Evolutionary conservation across 768 basidiomycete genomes (phyloP).

Genomic region (Termitomyces sp.): DNA sequence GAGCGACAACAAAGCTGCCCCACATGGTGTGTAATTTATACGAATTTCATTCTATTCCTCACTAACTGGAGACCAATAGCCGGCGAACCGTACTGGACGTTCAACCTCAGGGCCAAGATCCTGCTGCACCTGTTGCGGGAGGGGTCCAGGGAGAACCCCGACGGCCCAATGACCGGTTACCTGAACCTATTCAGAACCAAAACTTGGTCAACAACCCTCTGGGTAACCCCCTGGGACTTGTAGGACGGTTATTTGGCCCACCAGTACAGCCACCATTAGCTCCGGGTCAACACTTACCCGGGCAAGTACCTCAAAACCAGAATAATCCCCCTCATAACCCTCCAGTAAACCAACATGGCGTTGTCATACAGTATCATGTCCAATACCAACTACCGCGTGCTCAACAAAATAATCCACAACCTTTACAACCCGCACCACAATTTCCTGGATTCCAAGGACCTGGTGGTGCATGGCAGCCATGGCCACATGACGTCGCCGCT

Average conservation of each 20-base stretch:
- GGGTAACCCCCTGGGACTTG: slow-evolving; percentile 50
- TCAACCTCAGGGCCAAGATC: slow-evolving; percentile 32
- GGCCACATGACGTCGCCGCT: slow-evolving; percentile 33
- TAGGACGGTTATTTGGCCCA: slow-evolving; percentile 58
- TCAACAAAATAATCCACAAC: slow-evolving; percentile 28
- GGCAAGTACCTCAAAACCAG: slow-evolving; percentile 26
- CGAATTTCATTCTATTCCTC: slow-evolving; percentile 5
- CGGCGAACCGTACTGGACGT: slow-evolving; percentile 76
- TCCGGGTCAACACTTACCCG: slow-evolving; percentile 31
- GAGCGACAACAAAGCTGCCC: slow-evolving; percentile 99
- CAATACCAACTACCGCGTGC: slow-evolving; percentile 50
- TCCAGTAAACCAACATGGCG: slow-evolving; percentile 38
- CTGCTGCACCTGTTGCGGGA: slow-evolving; percentile 25
- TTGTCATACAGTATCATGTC: slow-evolving; percentile 65
- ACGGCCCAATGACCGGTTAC: slow-evolving; percentile 27
- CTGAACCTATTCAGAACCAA: slow-evolving; percentile 29
- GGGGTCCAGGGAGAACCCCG: slow-evolving; percentile 28
- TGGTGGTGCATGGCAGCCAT: slow-evolving; percentile 63
- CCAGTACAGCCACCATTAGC: slow-evolving; percentile 41
- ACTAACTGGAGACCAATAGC: slow-evolving; percentile 35
- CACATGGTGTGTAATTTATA: slow-evolving; percentile 70
- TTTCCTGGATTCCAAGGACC: slow-evolving; percentile 66
- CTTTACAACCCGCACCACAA: slow-evolving; percentile 48
- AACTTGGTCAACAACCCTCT: slow-evolving; percentile 42
- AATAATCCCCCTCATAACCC: slow-evolving; percentile 27